Evolutionary conservation across 305 asterid genomes (phyloP), one percentile per base, ranked within the genome.

Genomic region (Rubia tinctorum): DNA sequence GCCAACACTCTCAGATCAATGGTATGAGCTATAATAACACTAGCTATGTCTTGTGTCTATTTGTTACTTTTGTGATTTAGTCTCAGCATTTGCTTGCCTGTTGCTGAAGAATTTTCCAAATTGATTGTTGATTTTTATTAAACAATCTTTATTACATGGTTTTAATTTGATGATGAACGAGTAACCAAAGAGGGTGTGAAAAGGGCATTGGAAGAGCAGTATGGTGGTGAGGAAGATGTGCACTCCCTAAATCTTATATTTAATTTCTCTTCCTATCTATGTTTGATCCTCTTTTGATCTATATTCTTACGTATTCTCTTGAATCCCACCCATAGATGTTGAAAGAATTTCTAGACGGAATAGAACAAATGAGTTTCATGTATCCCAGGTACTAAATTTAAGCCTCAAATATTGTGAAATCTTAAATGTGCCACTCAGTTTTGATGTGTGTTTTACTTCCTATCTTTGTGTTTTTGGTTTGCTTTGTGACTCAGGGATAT

Each of bases 301-400:
- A 47, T 49, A 8, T 23, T 64, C 34, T 45, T 65, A 25, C 10
- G 9, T 65, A 4, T 65, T 39, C 43, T 40, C 61, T 65, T 37
- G 37, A 93, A 83, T 93, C 91, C 73, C 98, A 93, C 80, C 98
- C 97, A 1, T 84, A 90, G 80, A 93, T 93, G 98, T 84, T 93
- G 87, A 88, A 93, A 80, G 98, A 93, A 81, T 88, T 59, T 88
- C 27, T 91, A 65, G 97, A 93, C 73, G 97, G 98, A 76, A 80
- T 89, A 56, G 97, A 93, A 77, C 98, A 97, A 23, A 93, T 96
- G 72, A 73, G 81, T 80, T 93, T 93, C 85, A 93, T 93, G 98
- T 93, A 93, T 75, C 98, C 98, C n/a, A 91, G 98, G 98, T 93
- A 80, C 59, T 66, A 67, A 51, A 59, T 77, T 23, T 22, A 22